Evolutionary conservation across 371 early-diverging fungal genomes (phyloP).

Genomic region (Rhizomucor pusillus): DNA sequence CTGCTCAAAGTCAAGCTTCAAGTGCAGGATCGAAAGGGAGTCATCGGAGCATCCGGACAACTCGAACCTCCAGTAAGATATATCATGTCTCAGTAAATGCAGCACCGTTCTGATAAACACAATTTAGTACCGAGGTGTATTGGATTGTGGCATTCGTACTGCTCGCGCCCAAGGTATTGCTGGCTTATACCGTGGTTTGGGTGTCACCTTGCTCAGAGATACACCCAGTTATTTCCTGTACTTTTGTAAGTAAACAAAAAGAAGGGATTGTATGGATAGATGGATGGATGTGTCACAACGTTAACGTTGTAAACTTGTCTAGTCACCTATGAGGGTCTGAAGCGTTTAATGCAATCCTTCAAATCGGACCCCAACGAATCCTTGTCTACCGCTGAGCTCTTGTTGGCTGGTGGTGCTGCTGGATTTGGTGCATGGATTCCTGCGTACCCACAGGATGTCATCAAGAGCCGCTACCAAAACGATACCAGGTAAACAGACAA

Average conservation of each 20-base stretch:
- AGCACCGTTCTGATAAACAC: not conserved
- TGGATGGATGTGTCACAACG: no score
- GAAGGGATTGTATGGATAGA: no score
- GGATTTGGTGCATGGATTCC: conserved; percentile 86
- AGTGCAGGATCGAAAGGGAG: conserved; percentile 61
- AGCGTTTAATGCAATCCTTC: conserved; percentile 51
- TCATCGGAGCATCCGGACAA: conserved; percentile 30
- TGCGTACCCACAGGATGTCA: conserved; percentile 88
- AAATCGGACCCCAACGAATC: conserved; percentile 46
- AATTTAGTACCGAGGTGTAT: conserved; percentile 69
- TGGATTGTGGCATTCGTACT: conserved; percentile 76
- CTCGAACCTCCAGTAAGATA: conserved; percentile 48
- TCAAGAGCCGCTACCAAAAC: conserved; percentile 81
- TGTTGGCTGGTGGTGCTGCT: conserved; percentile 82
- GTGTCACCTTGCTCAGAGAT: conserved; percentile 80
- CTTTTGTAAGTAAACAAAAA: conserved; percentile 55
- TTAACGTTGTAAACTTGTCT: no score
- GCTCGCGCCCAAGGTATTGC: conserved; percentile 62
- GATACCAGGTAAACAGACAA: conserved; percentile 26
- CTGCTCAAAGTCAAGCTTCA: conserved; percentile 84
- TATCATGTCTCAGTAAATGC: not conserved
- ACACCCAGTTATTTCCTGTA: conserved; percentile 83
- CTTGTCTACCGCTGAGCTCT: conserved; percentile 58
- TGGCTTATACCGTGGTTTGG: conserved; percentile 82
- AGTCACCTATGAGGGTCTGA: conserved; percentile 69